A percentile compares a stretch with the other conserved stretches of the same genome.
Evolutionary conservation across 2,329 filamentous ascomycete species (phyloP).

Genomic region (Fusarium tuaranense): DNA sequence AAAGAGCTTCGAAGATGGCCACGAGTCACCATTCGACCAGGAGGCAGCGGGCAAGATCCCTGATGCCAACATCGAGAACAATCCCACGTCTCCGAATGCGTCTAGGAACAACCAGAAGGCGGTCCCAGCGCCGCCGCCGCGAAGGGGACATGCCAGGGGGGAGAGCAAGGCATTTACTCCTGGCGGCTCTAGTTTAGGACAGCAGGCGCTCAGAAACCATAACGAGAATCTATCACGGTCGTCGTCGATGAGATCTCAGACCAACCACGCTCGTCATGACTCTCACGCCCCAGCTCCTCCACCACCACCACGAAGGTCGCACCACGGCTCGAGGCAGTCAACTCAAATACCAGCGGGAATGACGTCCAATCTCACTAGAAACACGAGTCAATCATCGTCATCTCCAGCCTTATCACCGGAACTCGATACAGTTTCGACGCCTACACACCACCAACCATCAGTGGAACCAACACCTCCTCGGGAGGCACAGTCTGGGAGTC

Average conservation of each 20-base stretch:
- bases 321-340: slow-evolving; percentile 51
- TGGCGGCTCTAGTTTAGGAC: slow-evolving; percentile 31
- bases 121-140: slow-evolving; percentile 64
- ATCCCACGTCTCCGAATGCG: slow-evolving; percentile 48
- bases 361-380: slow-evolving; percentile 52
- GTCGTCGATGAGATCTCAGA: slow-evolving; percentile 61
- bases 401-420: slow-evolving; percentile 37
- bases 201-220: slow-evolving; percentile 17
- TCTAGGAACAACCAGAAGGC: slow-evolving; percentile 54
- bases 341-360: slow-evolving; percentile 33
- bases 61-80: slow-evolving; percentile 52
- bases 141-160: slow-evolving; percentile 58
- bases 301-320: slow-evolving; percentile 65
- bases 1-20: slow-evolving; percentile 59
- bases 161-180: slow-evolving; percentile 54
- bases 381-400: slow-evolving; percentile 30
- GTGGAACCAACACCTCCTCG: slow-evolving; percentile 22
- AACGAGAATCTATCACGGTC: slow-evolving; percentile 58
- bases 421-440: slow-evolving; percentile 23
- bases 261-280: slow-evolving; percentile 58
- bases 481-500: slow-evolving; percentile 24
- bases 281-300: slow-evolving; percentile 63
- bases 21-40: slow-evolving; percentile 65
- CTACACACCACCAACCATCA: slow-evolving; percentile 21
- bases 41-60: slow-evolving; percentile 65